Conservation (phyloP, 2,329 filamentous ascomycete genomes). For the Aspergillus flavus region DNA sequence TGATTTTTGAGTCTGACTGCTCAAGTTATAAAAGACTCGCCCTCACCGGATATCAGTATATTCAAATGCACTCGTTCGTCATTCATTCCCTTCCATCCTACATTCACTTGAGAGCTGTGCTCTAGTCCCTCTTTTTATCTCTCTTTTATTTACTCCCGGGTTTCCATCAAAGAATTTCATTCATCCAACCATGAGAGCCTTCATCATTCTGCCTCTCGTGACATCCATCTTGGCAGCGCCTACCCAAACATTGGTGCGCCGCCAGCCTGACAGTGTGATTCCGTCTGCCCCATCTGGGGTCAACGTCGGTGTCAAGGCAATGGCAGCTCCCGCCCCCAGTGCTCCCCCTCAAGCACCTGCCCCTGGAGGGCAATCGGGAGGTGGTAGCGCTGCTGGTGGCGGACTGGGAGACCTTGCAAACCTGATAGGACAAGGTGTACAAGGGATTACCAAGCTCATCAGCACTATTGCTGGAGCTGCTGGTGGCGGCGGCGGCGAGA, state of each 20-base stretch:
- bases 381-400: background rate
- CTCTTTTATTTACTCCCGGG: background rate
- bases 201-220: background rate
- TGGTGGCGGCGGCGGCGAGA: background rate
- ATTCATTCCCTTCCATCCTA: background rate
- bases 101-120: background rate
- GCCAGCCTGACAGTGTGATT: background rate
- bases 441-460: constrained; percentile 9
- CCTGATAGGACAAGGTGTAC: constrained; percentile 10
- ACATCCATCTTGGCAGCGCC: background rate
- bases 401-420: background rate
- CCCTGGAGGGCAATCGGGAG: background rate
- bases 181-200: background rate
- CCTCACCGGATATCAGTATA: background rate
- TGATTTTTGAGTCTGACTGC: background rate
- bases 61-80: background rate
- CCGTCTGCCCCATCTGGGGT: background rate
- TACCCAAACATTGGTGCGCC: background rate
- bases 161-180: too few species aligned
- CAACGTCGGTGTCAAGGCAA: background rate
- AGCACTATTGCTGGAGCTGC: background rate
- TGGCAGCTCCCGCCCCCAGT: background rate
- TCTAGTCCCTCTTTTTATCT: background rate
- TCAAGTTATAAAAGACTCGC: background rate
- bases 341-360: background rate